Evolutionary conservation across 164 flowering plant genomes (phyloP).

Genomic region (Taxillus chinensis): DNA sequence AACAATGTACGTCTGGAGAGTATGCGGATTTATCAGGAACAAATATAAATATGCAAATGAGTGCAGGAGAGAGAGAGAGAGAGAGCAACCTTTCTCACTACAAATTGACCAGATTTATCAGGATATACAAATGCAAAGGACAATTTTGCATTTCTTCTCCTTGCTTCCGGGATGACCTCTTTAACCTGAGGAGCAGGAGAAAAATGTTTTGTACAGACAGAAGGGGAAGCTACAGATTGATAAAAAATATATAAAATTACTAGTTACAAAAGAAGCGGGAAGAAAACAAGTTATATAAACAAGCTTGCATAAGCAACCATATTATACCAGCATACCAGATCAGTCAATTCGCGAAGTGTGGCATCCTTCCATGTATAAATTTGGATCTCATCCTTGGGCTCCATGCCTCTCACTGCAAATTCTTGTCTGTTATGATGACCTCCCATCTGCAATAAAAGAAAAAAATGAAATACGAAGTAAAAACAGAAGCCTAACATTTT

Average conservation of each 20-base stretch:
- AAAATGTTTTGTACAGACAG: not conserved
- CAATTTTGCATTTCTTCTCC: conserved; percentile 78
- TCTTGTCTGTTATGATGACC: conserved; percentile 70
- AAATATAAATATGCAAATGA: too few species aligned
- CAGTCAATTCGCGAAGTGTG: conserved; percentile 87
- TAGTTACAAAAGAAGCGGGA: too few species aligned
- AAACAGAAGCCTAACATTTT: not conserved
- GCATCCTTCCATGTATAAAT: conserved; percentile 99
- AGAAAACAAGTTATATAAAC: too few species aligned
- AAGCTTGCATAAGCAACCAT: not conserved
- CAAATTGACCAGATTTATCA: conserved; percentile 69
- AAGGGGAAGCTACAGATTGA: not conserved
- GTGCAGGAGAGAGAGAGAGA: too few species aligned
- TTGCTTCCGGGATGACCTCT: conserved; percentile 86
- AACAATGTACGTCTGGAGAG: too few species aligned
- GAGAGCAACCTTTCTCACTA: conserved; percentile 66
- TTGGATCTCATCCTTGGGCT: conserved; percentile 93
- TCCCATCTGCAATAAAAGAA: conserved; percentile 41
- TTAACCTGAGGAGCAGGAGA: conserved; percentile 42
- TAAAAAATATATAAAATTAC: not conserved
- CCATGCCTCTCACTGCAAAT: conserved; percentile 84
- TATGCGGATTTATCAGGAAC: too few species aligned
- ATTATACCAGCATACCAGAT: conserved; percentile 40
- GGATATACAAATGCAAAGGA: conserved; percentile 98
- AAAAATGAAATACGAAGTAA: not conserved